These are phyloP conservation scores for Sugiyamaella qingdaonensis DNA, from an alignment of 805 yeast species.

Conservation along the genomic window DNA sequence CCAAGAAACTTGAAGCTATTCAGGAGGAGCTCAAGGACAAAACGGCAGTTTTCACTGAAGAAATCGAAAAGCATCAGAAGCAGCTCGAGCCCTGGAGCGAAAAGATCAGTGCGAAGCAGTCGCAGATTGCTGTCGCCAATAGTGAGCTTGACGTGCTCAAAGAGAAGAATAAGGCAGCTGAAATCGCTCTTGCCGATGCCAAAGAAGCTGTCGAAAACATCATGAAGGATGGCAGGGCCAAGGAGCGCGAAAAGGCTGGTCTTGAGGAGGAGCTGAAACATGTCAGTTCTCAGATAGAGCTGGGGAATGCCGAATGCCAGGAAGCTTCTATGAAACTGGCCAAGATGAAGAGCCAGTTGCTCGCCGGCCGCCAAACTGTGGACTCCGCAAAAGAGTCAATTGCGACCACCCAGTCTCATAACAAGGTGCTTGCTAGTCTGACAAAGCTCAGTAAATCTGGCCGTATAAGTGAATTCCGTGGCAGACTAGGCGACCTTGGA, in stretches of 20 bases:
- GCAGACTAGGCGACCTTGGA: conserved; percentile 91
- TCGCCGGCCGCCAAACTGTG: conserved; percentile 54
- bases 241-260: conserved; percentile 44
- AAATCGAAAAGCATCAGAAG: conserved; percentile 59
- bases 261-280: conserved; percentile 47
- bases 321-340: conserved; percentile 47
- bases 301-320: conserved; percentile 55
- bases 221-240: conserved; percentile 45
- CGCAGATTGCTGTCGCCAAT: conserved; percentile 59
- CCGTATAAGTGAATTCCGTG: conserved; percentile 78
- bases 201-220: conserved; percentile 43
- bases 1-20: conserved; percentile 53
- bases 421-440: conserved; percentile 66
- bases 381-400: conserved; percentile 63
- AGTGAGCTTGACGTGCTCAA: conserved; percentile 59
- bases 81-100: conserved; percentile 81
- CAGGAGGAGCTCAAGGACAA: conserved; percentile 65
- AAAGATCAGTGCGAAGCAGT: conserved; percentile 56
- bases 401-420: conserved; percentile 59
- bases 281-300: conserved; percentile 48
- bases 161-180: conserved; percentile 42
- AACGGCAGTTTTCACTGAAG: conserved; percentile 61
- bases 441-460: conserved; percentile 71
- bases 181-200: conserved; percentile 43
- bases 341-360: conserved; percentile 51